phyloP scores from a whole-genome alignment of 2,329 filamentous ascomycete genomes.

The Massarina eburnea region DNA sequence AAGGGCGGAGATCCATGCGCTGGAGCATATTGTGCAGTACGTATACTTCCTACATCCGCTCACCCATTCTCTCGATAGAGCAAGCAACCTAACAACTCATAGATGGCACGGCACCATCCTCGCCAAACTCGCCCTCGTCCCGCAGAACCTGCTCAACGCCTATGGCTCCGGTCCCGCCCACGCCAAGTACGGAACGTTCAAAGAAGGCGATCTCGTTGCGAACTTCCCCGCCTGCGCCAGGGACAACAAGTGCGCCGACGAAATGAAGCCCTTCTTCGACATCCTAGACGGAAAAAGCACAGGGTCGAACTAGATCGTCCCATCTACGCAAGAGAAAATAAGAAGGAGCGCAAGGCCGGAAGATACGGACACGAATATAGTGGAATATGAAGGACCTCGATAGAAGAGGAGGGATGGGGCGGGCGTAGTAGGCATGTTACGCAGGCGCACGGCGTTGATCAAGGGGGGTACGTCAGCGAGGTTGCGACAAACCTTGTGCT shows the following conservation, averaged over 20 bases:
- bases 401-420: background rate
- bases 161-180: slow-evolving; percentile 58
- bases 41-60: slow-evolving; percentile 23
- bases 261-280: slow-evolving; percentile 61
- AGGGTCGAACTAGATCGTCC: background rate
- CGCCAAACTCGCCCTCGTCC: slow-evolving; percentile 84
- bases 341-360: background rate
- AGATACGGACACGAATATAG: background rate
- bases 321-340: background rate
- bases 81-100: slow-evolving; percentile 25
- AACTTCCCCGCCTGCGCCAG: slow-evolving; percentile 73
- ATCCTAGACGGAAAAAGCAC: slow-evolving; percentile 26
- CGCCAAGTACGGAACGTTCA: slow-evolving; percentile 60
- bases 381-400: background rate
- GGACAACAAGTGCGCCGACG: slow-evolving; percentile 65
- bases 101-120: slow-evolving; percentile 98
- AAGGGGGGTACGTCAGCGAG: background rate
- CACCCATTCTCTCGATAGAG: background rate
- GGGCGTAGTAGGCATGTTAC: background rate
- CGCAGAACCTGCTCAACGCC: slow-evolving; percentile 79
- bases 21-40: slow-evolving; percentile 63
- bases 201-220: slow-evolving; percentile 82
- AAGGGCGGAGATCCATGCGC: slow-evolving; percentile 86
- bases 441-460: background rate
- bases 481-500: background rate